phyloP scores from a whole-genome alignment of 306 rosid genomes.

The Gillenia trifoliata region DNA sequence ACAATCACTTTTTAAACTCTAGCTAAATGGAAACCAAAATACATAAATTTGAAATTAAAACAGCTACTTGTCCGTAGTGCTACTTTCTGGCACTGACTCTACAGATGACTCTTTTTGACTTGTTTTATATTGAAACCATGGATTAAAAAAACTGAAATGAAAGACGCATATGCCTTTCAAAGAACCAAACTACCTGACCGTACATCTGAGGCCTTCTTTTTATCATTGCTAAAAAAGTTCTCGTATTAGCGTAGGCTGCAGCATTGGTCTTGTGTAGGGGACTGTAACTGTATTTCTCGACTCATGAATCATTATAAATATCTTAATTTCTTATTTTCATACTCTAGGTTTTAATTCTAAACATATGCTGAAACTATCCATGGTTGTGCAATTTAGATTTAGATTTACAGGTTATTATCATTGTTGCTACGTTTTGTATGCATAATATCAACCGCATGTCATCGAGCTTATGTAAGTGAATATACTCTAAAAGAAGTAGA shows the following conservation, averaged over 20 bases:
- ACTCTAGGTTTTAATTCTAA: neutral
- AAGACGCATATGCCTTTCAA: neutral
- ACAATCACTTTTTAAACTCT: neutral
- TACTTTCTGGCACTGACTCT: neutral
- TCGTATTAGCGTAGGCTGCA: neutral
- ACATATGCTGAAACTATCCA: neutral
- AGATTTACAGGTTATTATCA: neutral
- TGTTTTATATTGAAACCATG: neutral
- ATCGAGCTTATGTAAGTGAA: too few relatives aligned
- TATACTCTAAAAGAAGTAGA: neutral
- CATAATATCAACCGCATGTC: neutral
- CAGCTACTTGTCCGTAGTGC: neutral
- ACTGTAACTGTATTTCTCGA: neutral
- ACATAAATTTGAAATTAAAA: neutral
- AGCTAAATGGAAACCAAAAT: neutral
- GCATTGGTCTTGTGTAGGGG: neutral
- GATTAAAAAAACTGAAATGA: neutral
- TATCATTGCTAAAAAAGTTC: neutral
- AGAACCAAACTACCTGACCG: neutral
- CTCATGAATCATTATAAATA: neutral
- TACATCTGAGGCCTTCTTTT: neutral
- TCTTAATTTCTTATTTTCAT: neutral
- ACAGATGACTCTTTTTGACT: neutral
- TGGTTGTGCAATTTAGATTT: neutral
- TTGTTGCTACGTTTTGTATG: neutral